Conservation (phyloP, 495 filamentous ascomycete genomes). For the Neurospora africana region DNA sequence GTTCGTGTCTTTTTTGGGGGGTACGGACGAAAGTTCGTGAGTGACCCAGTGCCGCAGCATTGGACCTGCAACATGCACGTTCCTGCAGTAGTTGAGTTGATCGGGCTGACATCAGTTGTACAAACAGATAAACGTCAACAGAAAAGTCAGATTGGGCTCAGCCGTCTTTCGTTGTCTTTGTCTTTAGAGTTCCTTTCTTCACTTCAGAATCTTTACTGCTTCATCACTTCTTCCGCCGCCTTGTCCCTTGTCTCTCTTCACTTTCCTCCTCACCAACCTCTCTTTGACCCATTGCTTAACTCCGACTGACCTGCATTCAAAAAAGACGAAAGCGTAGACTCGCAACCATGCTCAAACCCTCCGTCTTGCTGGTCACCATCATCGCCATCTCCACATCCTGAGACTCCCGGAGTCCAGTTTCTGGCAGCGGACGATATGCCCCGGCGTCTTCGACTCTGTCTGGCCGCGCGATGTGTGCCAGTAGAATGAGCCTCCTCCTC, state of each 20-base stretch:
- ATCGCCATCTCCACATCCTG: neutral
- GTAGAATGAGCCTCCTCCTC: conserved; percentile 2
- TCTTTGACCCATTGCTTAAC: neutral
- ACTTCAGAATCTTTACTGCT: neutral
- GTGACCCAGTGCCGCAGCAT: neutral
- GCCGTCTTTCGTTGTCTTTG: neutral
- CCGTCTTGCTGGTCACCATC: neutral
- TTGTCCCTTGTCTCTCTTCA: neutral
- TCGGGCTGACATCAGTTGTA: neutral
- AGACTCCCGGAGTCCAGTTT: neutral
- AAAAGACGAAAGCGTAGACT: neutral
- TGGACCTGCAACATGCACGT: neutral
- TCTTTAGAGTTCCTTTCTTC: neutral
- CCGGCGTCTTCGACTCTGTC: neutral
- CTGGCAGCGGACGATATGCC: neutral
- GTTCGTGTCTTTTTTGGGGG: neutral
- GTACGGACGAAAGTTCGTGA: neutral
- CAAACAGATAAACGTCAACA: neutral
- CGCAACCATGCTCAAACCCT: neutral
- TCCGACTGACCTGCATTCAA: neutral
- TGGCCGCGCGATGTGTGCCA: neutral
- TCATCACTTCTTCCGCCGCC: neutral
- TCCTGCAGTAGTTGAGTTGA: neutral
- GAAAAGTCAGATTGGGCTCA: neutral
- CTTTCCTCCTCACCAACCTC: neutral